Evolutionary conservation across 129 eudicot species (phyloP), one percentile per base, ranked within the genome.

Genomic region (Centrapalus pauciflorus): DNA sequence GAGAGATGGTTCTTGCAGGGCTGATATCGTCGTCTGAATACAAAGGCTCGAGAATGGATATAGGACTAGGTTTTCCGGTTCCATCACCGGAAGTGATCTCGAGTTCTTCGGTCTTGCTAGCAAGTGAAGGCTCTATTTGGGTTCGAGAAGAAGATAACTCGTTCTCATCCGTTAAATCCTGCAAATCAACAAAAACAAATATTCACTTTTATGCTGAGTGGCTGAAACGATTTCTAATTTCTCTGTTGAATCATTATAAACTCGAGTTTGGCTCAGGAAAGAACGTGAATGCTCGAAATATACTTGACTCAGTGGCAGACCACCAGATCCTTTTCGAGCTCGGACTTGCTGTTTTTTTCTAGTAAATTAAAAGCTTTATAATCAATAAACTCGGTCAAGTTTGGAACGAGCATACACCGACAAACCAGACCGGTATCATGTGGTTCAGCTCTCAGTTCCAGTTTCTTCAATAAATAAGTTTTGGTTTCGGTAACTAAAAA

Each of bases 41-140:
- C 14, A 80, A 57, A 11, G 93, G 90, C 54, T 89, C 97, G 48
- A 94, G 99, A 74, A 89, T 86, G 16, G 99, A 89, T 21, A 86
- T 26, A 11, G 99, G 99, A 73, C 99, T 94, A 16, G 93, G 95
- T 14, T 76, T 81, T 61, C 70, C 91, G 48, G 78, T 16, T 78
- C 76, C 79, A 60, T 84, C 93, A 60, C 57, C 57, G 10, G 77
- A 45, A 71, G 46, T 63, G 57, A 73, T 46, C 19, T 33, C 75
- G 35, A 9, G 74, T 46, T 45, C 79, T 66, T 57, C 74, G 8
- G 58, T 67, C 74, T 75, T 75, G 43, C 34, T 35, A 51, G 34
- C 41, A 25, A 73, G 43, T 26, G 81, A 61, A 77, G 81, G 56
- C 64, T 65, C 64, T 55, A 25, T 34, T 83, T 60, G 29, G 29